These are phyloP conservation scores for Nakazawaea populi DNA, from an alignment of 805 yeast species.

Conservation along the genomic window DNA sequence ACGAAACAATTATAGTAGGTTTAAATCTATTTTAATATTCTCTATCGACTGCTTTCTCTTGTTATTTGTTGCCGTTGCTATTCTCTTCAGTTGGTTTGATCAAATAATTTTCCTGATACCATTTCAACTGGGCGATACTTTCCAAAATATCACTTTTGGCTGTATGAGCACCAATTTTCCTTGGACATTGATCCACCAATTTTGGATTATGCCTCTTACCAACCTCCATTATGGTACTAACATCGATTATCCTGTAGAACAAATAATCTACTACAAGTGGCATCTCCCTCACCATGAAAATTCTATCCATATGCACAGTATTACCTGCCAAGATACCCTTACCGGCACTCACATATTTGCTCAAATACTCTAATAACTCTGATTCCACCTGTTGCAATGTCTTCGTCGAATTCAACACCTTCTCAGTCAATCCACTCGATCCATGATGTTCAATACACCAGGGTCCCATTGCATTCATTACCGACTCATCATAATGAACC, in stretches of 20 bases:
- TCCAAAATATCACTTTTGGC: slow-evolving; percentile 87
- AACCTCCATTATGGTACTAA: slow-evolving; percentile 78
- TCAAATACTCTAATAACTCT: slow-evolving; percentile 59
- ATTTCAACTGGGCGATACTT: slow-evolving; percentile 76
- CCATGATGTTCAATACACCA: slow-evolving; percentile 90
- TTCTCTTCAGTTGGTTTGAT: slow-evolving; percentile 12
- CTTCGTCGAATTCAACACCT: slow-evolving; percentile 52
- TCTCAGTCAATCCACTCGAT: slow-evolving; percentile 66
- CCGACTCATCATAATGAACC: slow-evolving; percentile 56
- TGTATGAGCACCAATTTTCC: slow-evolving; percentile 70
- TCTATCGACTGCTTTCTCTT: background rate
- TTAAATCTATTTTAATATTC: no score
- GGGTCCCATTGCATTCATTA: slow-evolving; percentile 69
- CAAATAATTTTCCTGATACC: slow-evolving; percentile 68
- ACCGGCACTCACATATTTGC: slow-evolving; percentile 44
- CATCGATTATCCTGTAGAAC: slow-evolving; percentile 82
- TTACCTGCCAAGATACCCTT: slow-evolving; percentile 85
- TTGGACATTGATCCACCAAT: slow-evolving; percentile 51
- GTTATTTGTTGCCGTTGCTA: background rate
- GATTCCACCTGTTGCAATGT: slow-evolving; percentile 56
- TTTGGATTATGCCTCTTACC: slow-evolving; percentile 71
- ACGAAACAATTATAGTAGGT: no score
- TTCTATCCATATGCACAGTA: slow-evolving; percentile 84
- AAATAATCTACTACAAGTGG: slow-evolving; percentile 61
- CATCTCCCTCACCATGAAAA: slow-evolving; percentile 78